Base-by-base conservation (phyloP, 1,284 basidiomycete genomes). In the Afroboletus lepidellus region DNA sequence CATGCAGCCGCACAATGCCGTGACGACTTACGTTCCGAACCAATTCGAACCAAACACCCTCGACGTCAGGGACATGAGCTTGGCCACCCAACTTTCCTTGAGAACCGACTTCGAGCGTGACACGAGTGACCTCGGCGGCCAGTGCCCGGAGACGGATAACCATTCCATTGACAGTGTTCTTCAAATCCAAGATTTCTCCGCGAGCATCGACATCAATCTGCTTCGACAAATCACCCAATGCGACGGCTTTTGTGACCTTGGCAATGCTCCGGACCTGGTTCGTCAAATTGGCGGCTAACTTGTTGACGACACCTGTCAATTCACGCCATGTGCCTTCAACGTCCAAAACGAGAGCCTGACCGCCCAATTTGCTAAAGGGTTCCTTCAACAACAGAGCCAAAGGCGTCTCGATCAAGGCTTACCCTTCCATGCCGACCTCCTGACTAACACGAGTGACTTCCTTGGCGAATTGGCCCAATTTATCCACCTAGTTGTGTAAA, bases 141-240 rank as follows among this genome's bases (percentile, higher is more conserved):
- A 99, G 75, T 53, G 90, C 83, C 50, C 95, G 83, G 33, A 98
- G 78, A 64, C 91, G 78, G 58, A 94, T 87, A 39, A 96, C 94
- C 97, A 98, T 98, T 71, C 90, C 90, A 68, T 99, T 99, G 70
- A 99, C 94, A 33, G 94, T 99, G 57, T 95, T 94, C 76, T 98
- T 98, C 66, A 99, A 76, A 72, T 98, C 96, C 48, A 98, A 77
- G 50, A 99, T 98, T 72, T 99, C 97, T 36, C 97, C 96, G 39
- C 89, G 85, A 2, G 96, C 96, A 65, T 97, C 91, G 62, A 99
- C 95, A 51, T 96, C 93, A 61, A 99, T 98, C 67, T 97, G 94
- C 67, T 96, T 92, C 32, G 87, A 91, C 58, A 99, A 76, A 74
- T 99, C 97, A 44, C 97, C 97, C 55, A 89, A 77, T 1, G 97